These are phyloP conservation scores for Aspergillus sparsus DNA, from an alignment of 495 filamentous ascomycete genomes.

Conservation along the genomic window DNA sequence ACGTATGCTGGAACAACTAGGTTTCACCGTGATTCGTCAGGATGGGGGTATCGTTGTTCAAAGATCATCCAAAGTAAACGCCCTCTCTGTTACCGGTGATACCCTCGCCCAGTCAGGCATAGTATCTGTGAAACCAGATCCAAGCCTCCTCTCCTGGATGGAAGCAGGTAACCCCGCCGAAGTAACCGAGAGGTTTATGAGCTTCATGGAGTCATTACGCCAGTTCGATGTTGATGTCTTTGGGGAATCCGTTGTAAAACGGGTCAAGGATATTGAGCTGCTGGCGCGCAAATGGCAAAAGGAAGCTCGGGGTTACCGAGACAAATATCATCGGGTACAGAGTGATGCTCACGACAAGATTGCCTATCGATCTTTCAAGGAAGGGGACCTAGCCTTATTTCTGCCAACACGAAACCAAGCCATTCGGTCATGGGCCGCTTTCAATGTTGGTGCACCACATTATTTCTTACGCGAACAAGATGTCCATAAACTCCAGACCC, in stretches of 20 bases:
- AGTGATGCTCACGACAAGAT: slow-evolving; percentile 95
- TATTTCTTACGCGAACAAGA: slow-evolving; percentile 96
- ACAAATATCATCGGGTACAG: slow-evolving; percentile 80
- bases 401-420: slow-evolving; percentile 91
- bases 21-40: slow-evolving; percentile 74
- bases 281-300: slow-evolving; percentile 88
- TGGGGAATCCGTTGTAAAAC: slow-evolving; percentile 77
- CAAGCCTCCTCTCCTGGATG: slow-evolving; percentile 77
- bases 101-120: slow-evolving; percentile 62
- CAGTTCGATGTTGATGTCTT: slow-evolving; percentile 82
- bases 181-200: slow-evolving; percentile 69
- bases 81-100: slow-evolving; percentile 56
- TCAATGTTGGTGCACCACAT: slow-evolving; percentile 95
- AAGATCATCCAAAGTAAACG: slow-evolving; percentile 66
- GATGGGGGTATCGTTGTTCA: slow-evolving; percentile 76
- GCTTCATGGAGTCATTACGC: slow-evolving; percentile 67
- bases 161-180: slow-evolving; percentile 61
- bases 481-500: slow-evolving; percentile 72
- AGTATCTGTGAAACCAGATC: slow-evolving; percentile 55
- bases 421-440: slow-evolving; percentile 94
- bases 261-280: slow-evolving; percentile 85
- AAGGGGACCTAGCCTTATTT: slow-evolving; percentile 94
- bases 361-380: slow-evolving; percentile 93
- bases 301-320: slow-evolving; percentile 81
- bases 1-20: slow-evolving; percentile 78